Conservation (phyloP, 192 early-diverging fungal species). For the Tieghemiomyces parasiticus region DNA sequence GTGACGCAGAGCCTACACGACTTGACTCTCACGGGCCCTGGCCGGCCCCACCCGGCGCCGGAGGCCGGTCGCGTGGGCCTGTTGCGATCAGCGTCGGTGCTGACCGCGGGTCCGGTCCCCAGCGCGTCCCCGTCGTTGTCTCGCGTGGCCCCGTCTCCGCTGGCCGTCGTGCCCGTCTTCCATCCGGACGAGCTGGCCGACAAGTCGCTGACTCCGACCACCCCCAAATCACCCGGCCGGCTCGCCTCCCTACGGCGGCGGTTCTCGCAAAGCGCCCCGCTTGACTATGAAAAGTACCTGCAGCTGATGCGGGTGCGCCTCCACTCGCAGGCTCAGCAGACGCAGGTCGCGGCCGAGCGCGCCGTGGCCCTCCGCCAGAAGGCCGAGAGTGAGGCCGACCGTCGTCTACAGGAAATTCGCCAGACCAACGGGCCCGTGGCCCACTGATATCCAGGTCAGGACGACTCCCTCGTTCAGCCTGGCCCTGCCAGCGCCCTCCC, state of each 20-base stretch:
- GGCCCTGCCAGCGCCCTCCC: too few species aligned
- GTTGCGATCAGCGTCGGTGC: neutral
- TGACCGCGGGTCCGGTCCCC: neutral
- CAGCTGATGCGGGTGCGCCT: conserved; percentile 6
- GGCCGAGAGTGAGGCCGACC: conserved; percentile 1
- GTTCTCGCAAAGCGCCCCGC: conserved; percentile 6
- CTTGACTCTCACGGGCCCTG: too few species aligned
- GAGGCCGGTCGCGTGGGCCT: neutral
- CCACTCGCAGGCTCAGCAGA: conserved; percentile 7
- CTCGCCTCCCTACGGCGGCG: conserved; percentile 3
- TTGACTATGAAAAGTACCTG: conserved; percentile 10
- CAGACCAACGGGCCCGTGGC: neutral
- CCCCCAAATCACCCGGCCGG: neutral
- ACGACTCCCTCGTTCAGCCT: too few species aligned
- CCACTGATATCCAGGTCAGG: too few species aligned
- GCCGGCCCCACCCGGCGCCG: neutral
- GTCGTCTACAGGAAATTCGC: neutral
- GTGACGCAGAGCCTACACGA: neutral
- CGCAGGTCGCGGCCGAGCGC: neutral
- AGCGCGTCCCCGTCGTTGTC: neutral
- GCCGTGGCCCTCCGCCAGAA: neutral
- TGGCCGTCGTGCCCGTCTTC: neutral
- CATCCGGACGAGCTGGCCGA: neutral
- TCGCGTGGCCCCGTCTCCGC: conserved; percentile 8
- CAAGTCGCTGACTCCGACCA: neutral